Conservation (phyloP, 495 filamentous ascomycete genomes). For the Emericellopsis terricola region DNA sequence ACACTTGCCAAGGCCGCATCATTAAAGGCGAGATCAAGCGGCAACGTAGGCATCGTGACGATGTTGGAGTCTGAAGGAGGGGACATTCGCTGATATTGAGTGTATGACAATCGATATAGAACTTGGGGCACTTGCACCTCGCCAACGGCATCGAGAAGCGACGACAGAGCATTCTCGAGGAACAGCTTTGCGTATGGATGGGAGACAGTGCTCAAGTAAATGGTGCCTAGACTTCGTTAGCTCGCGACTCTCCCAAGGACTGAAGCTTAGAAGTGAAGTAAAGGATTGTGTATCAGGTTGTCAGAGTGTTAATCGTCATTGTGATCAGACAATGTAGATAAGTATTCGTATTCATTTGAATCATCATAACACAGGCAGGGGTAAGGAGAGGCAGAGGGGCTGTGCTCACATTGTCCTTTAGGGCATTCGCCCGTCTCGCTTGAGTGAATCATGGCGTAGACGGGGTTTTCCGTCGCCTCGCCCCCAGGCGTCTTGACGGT, state of each 20-base stretch:
- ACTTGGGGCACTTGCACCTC: slow-evolving; percentile 9
- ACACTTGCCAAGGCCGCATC: slow-evolving; percentile 44
- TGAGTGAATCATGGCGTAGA: slow-evolving; percentile 63
- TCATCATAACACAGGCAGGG: slow-evolving; percentile 43
- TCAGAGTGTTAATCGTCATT: slow-evolving; percentile 79
- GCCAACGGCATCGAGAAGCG: slow-evolving; percentile 26
- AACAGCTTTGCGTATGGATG: slow-evolving; percentile 15
- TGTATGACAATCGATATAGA: slow-evolving; percentile 49
- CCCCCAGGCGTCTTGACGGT: slow-evolving; percentile 19
- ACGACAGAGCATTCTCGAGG: slow-evolving; percentile 36
- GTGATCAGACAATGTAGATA: slow-evolving; percentile 98
- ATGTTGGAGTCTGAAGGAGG: slow-evolving; percentile 14
- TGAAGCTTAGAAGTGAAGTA: slow-evolving; percentile 5
- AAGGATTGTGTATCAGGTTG: slow-evolving; percentile 55
- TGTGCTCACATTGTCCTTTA: slow-evolving; percentile 58
- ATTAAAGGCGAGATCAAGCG: slow-evolving; percentile 48
- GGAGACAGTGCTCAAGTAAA: slow-evolving; percentile 43
- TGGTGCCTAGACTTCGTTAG: slow-evolving; percentile 44
- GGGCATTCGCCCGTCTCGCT: slow-evolving; percentile 85
- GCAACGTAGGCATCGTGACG: slow-evolving; percentile 32
- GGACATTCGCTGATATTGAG: slow-evolving; percentile 5
- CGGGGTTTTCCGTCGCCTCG: slow-evolving; percentile 26
- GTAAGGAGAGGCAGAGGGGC: slow-evolving; percentile 3
- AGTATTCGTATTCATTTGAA: slow-evolving; percentile 64
- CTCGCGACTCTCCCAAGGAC: slow-evolving; percentile 7